Evolutionary conservation across 2,329 filamentous ascomycete genomes (phyloP), one percentile per base, ranked within the genome.

Genomic region (Fusarium siculi): DNA sequence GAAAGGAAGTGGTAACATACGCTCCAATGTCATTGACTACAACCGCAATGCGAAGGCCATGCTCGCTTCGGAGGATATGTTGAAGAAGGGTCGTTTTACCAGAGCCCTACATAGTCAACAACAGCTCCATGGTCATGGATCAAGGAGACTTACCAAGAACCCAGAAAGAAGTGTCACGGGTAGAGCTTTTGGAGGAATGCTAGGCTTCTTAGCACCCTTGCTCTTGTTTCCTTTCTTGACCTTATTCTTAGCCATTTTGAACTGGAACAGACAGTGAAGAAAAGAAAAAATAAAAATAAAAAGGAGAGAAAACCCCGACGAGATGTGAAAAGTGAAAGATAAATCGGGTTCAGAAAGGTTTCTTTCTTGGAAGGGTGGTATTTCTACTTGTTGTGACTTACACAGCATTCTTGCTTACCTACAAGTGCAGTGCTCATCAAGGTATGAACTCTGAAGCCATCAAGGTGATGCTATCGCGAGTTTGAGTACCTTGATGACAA

Each of bases 21-120:
- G 86, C 85, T 68, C 88, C 89, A 81, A 93, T 93, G 67, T 93
- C 92, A 73, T 94, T 93, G 42, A 94, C 91, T 28, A 93, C 91
- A 19, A 93, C 89, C 2, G 91, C 92, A 64, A 94, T 92, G 3
- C 87, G 86, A 14, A 93, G 84, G 2, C 91, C 90, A 80, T 93
- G 92, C 8, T 92, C 85, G 3, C 88, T 90, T 40, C 87, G 87
- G 9, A 93, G 86, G 56, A 93, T 92, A 67, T 93, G 89, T 67
- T 92, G 88, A 0, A 93, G 85, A 0, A 93, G 85, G 0, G 92
- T 93, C 0, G 92, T 93, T 79, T 93, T 93, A 3, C 92, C 92
- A 50, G 90, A 89, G 16, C 91, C 91, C 89, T 91, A 18, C 0
- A 25, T 19, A 9, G 30, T 19, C 25, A 32, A 42, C 37, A 15